Percentiles rank a stretch among this genome's conserved stretches.
Conservation (phyloP, 306 rosid species). For the Fagus sylvatica region DNA sequence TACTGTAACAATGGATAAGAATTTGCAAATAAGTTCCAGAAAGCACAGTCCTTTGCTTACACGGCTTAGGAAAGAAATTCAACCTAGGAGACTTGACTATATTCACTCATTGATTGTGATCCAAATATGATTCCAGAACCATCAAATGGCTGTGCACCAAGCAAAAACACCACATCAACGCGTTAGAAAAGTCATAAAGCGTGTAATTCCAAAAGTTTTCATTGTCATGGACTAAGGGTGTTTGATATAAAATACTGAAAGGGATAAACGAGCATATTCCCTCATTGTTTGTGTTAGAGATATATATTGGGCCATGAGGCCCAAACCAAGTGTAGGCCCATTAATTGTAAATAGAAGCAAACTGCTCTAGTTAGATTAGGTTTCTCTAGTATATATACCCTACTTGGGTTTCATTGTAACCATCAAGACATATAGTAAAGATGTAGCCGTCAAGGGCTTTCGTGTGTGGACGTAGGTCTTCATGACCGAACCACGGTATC, state of each 20-base stretch:
- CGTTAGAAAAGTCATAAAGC: slow-evolving; percentile 20
- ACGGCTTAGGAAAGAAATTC: not conserved
- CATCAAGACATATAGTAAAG: too few species aligned
- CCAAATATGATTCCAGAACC: slow-evolving; percentile 72
- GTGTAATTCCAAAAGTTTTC: not conserved
- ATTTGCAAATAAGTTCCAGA: not conserved
- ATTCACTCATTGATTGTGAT: slow-evolving; percentile 62
- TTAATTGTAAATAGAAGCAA: too few species aligned
- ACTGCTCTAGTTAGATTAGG: too few species aligned
- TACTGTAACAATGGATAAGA: not conserved
- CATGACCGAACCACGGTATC: too few species aligned
- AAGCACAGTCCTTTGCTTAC: not conserved
- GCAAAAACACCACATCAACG: slow-evolving; percentile 44
- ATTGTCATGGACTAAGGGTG: not conserved
- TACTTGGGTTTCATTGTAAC: too few species aligned
- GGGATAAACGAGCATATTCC: too few species aligned
- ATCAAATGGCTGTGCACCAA: slow-evolving; percentile 59
- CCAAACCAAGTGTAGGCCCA: too few species aligned
- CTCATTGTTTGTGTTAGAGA: too few species aligned
- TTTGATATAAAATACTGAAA: not conserved
- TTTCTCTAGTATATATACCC: too few species aligned
- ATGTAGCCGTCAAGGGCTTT: too few species aligned
- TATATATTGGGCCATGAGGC: too few species aligned
- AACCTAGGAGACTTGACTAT: slow-evolving; percentile 38
- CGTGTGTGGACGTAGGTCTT: too few species aligned